Base-by-base conservation (phyloP, 768 basidiomycete genomes). In the Royoungia palumana region DNA sequence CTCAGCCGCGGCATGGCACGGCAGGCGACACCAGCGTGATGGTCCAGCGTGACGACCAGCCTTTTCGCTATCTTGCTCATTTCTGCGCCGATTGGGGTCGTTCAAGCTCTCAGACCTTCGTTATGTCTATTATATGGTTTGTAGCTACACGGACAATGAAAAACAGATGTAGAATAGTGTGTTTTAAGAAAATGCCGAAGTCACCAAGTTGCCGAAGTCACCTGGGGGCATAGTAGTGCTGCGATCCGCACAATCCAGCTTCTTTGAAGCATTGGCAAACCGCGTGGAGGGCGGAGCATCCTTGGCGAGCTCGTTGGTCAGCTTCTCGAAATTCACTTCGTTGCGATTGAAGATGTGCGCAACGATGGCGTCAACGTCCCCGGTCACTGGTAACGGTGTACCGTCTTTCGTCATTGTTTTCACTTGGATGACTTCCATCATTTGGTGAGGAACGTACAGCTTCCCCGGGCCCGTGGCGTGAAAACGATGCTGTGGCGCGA, bases 371-470 rank as follows among this genome's bases (percentile, higher is more conserved):
- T 67, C 63, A 5, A 63, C 67, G 22, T 67, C 65, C n/a, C 59
- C 65, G 0, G 65, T 57, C 19, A 69, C 57, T 20, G 60, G 54
- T 4, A 65, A 37, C 1, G 58, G 48, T 36, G 20, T 38, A 22
- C 65, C 63, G 4, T 59, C 57, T 34, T 53, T 54, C 1, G 65
- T 42, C 41, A 69, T 19, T 6, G 67, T 67, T 30, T 69, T 67
- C 35, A 59, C 53, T 46, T 63, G 67, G 4, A 67, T 59, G 28
- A 65, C 66, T 35, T 67, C 67, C 57, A 69, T 67, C 57, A 67
- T 58, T 40, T 67, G 67, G 19, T 49, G 22, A 44, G 69, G 69
- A 20, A 69, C 66, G 16, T 67, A 47, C 1, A 47, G 32, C 41
- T 67, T 69, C n/a, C n/a, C n/a, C n/a, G n/a, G n/a, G 34, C 53